Conservation (phyloP, 805 yeast genomes). For the Monosporozyma unispora region DNA sequence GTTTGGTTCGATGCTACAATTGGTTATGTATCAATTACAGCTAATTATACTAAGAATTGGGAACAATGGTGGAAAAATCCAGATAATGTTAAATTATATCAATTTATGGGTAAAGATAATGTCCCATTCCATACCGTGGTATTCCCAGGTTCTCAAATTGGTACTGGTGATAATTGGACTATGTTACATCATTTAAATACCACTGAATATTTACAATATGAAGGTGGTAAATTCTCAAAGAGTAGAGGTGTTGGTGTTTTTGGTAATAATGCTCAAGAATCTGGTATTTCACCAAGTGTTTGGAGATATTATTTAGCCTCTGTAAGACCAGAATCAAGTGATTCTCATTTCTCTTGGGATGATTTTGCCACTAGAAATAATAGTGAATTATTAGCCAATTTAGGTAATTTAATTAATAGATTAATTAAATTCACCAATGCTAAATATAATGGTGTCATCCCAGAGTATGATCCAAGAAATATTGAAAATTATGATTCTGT, state of each 20-base stretch:
- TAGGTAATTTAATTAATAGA: constrained; percentile 96
- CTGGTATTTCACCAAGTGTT: constrained; percentile 83
- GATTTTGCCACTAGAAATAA: constrained; percentile 93
- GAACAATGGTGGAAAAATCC: constrained; percentile 90
- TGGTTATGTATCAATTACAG: constrained; percentile 94
- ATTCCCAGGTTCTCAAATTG: constrained; percentile 88
- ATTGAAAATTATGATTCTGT: constrained; percentile 40
- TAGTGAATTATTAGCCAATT: constrained; percentile 85
- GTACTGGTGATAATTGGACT: constrained; percentile 86
- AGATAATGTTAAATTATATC: constrained; percentile 80
- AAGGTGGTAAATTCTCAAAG: constrained; percentile 96
- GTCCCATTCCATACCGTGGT: constrained; percentile 98
- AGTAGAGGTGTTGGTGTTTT: constrained; percentile 97
- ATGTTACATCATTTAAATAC: constrained; percentile 83
- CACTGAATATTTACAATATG: constrained; percentile 95
- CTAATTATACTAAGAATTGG: constrained; percentile 79
- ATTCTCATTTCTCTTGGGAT: constrained; percentile 94
- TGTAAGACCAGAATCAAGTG: constrained; percentile 90
- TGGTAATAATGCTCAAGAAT: constrained; percentile 93
- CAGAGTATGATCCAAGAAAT: constrained; percentile 45
- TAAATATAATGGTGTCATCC: constrained; percentile 86
- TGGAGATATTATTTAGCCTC: constrained; percentile 96
- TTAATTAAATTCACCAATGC: constrained; percentile 81
- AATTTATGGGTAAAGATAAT: constrained; percentile 99
- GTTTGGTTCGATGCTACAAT: constrained; percentile 99